A percentile compares a stretch with the other conserved stretches of the same genome.
Evolutionary conservation across 1,284 basidiomycete genomes (phyloP).

Genomic region (Serendipita sp.): DNA sequence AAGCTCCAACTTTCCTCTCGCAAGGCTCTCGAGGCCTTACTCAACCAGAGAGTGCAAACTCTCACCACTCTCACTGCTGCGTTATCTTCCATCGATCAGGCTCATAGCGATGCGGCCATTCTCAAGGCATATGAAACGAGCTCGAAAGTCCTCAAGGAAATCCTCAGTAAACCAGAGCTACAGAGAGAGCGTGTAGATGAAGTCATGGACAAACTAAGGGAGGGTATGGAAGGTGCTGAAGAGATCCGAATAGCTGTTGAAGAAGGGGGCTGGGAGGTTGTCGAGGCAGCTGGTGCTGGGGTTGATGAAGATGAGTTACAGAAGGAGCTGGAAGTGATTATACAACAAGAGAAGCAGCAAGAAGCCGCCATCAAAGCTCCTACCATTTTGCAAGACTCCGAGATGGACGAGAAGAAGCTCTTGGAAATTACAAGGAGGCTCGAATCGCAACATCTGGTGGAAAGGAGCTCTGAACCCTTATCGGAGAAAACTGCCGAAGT

Average conservation of each 20-base stretch:
- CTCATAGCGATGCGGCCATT: conserved; percentile 79
- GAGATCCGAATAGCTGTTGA: conserved; percentile 73
- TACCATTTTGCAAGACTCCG: neutral
- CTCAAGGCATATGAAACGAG: conserved; percentile 77
- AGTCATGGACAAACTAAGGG: conserved; percentile 76
- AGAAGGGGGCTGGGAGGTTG: conserved; percentile 44
- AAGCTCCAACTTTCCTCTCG: conserved; percentile 62
- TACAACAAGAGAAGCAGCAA: neutral
- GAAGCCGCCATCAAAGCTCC: neutral
- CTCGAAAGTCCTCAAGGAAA: conserved; percentile 54
- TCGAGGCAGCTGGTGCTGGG: conserved; percentile 34
- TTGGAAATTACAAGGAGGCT: neutral
- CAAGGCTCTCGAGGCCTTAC: conserved; percentile 66
- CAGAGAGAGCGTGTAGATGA: conserved; percentile 64
- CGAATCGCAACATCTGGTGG: neutral
- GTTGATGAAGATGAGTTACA: conserved; percentile 40
- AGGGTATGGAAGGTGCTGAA: conserved; percentile 63
- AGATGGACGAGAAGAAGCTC: neutral
- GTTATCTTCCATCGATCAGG: conserved; percentile 70
- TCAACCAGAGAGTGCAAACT: conserved; percentile 59
- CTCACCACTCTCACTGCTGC: conserved; percentile 64
- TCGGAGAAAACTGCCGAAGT: neutral
- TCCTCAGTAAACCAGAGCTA: conserved; percentile 70
- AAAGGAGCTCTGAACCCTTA: neutral
- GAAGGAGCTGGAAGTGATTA: conserved; percentile 23